Conservation (phyloP, 2,329 filamentous ascomycete species). For the Aspergillus intermedius region DNA sequence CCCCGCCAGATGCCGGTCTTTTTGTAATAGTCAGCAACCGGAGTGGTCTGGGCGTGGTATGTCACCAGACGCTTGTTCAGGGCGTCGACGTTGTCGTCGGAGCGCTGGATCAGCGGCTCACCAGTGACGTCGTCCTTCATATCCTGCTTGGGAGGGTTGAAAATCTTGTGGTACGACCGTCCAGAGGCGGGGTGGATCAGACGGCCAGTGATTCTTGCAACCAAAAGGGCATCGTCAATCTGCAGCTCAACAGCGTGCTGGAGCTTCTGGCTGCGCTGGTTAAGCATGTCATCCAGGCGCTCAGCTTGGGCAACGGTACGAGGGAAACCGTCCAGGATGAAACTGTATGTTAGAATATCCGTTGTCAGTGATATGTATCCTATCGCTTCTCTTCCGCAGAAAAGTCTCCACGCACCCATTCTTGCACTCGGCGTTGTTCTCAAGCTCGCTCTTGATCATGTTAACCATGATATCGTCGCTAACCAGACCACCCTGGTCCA, state of each 20-base stretch:
- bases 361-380: conserved; percentile 6
- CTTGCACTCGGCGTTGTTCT: conserved; percentile 90
- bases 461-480: conserved; percentile 99
- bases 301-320: conserved; percentile 93
- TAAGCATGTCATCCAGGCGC: conserved; percentile 88
- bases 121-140: conserved; percentile 98
- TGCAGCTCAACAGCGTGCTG: conserved; percentile 95
- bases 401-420: conserved; percentile 63
- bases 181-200: conserved; percentile 93
- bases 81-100: conserved; percentile 92
- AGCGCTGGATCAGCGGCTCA: conserved; percentile 92
- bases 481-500: conserved; percentile 95
- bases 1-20: conserved; percentile 95
- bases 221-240: conserved; percentile 89
- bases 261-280: conserved; percentile 68
- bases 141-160: conserved; percentile 89
- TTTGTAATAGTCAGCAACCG: conserved; percentile 94
- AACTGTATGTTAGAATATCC: conserved; percentile 50
- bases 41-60: conserved; percentile 89
- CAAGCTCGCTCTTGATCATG: conserved; percentile 98
- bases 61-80: conserved; percentile 90
- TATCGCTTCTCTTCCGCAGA: background rate
- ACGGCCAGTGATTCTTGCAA: conserved; percentile 92
- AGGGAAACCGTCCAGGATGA: conserved; percentile 98
- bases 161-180: conserved; percentile 95